These are phyloP conservation scores for Xerocomellus chrysenteron DNA, from an alignment of 768 basidiomycete species.

Conservation along the genomic window DNA sequence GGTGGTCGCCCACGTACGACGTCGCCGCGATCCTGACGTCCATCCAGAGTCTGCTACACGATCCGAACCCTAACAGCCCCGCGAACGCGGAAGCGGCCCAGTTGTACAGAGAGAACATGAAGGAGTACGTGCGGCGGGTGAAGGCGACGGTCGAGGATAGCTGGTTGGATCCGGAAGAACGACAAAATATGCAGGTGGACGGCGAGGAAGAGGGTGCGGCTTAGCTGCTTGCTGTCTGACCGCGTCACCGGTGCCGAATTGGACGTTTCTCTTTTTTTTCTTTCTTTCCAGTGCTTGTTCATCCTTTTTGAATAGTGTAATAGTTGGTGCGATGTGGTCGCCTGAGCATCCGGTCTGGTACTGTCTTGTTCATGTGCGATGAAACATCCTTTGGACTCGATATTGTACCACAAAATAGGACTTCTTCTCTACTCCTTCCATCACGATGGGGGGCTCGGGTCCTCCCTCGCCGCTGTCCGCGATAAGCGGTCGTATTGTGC, in stretches of 20 bases:
- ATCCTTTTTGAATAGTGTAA: not conserved
- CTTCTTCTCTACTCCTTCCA: too few relatives aligned
- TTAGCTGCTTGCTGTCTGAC: not conserved
- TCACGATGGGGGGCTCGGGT: not conserved
- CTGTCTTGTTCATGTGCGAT: not conserved
- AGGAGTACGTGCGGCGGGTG: constrained; percentile 93
- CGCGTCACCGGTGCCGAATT: not conserved
- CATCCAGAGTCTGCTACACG: constrained; percentile 93
- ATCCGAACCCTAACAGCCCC: constrained; percentile 97
- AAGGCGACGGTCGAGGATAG: constrained; percentile 93
- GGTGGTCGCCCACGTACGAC: constrained; percentile 99
- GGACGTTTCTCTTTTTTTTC: not conserved
- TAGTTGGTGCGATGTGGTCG: not conserved
- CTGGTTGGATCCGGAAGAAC: constrained; percentile 81
- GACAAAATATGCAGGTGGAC: constrained; percentile 55
- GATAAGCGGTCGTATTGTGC: not conserved
- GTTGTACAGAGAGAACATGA: constrained; percentile 96
- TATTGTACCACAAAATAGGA: not conserved
- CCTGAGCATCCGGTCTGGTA: not conserved
- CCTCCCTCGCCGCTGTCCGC: not conserved
- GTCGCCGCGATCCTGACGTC: constrained; percentile 97
- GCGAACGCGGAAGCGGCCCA: constrained; percentile 99
- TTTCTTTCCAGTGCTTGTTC: constrained; percentile 2
- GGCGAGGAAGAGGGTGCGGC: constrained; percentile 15
- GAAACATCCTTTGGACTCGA: not conserved